Evolutionary conservation across 441 rosid genomes (phyloP), one percentile per base, ranked within the genome.

Genomic region (Bocquillonia castaneifolia): DNA sequence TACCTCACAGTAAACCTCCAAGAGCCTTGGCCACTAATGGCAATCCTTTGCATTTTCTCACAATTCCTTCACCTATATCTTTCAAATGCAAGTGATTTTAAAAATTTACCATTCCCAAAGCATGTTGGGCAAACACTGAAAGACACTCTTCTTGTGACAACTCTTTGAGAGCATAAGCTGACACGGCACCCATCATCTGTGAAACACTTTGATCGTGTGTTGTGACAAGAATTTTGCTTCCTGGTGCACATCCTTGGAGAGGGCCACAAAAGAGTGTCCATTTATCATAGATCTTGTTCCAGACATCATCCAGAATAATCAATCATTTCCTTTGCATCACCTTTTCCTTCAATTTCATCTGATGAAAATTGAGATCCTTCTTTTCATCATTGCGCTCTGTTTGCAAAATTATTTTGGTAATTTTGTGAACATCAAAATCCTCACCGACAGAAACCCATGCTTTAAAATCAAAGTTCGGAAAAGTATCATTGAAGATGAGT

Each of bases 401-500:
- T 25, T 18, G 39, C 3, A 74, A 44, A 47, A 74, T 56, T 3
- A 23, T 37, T 59, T 42, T 69, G 1, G 74, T 50, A 14, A 69
- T 29, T 37, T n/a, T 63, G 1, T n/a, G 0, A 59, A 57, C 37
- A 37, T 74, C 69, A 53, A 74, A 74, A 34, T 56, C 64, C 14
- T 74, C 73, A 18, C 59, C 65, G 8, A 74, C 77, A 54, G 48
- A 63, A 5, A 62, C 72, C 77, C 77, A 74, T 5, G 5, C 32
- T 63, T 29, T 74, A 15, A 62, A 29, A 45, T 54, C 64, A 40
- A 68, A 74, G 1, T n/a, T 25, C 22, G 63, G 25, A 4, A 6
- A 5, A 5, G 51, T 9, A 36, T 69, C 59, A 47, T 69, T 68
- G 44, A 14, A 69, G 31, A 68, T 51, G 3, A 59, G 71, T 29